phyloP scores from a whole-genome alignment of 2,329 filamentous ascomycete genomes.

The Pseudogymnoascus sp. region DNA sequence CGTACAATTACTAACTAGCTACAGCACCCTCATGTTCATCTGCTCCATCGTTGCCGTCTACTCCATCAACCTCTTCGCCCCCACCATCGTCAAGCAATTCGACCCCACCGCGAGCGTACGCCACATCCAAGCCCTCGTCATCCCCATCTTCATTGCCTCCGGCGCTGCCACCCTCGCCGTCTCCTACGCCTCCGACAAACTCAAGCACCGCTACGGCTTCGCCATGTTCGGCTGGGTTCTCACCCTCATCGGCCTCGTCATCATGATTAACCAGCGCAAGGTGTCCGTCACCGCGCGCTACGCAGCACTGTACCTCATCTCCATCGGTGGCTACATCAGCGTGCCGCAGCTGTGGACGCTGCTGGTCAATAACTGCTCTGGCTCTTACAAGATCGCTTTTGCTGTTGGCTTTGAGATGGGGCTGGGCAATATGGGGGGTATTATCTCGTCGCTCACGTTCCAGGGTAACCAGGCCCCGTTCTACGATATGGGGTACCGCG shows the following conservation, averaged over 20 bases:
- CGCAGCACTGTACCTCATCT: slow-evolving; percentile 52
- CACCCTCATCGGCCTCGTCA: slow-evolving; percentile 29
- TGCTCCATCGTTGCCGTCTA: slow-evolving; percentile 49
- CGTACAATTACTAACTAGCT: slow-evolving; percentile 53
- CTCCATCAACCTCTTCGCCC: slow-evolving; percentile 39
- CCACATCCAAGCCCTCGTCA: slow-evolving; percentile 41
- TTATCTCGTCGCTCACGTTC: slow-evolving; percentile 57
- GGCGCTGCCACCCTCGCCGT: slow-evolving; percentile 28
- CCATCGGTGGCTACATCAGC: slow-evolving; percentile 52
- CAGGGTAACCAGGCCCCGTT: slow-evolving; percentile 53
- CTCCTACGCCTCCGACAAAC: slow-evolving; percentile 30
- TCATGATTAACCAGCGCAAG: slow-evolving; percentile 28
- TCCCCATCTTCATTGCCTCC: slow-evolving; percentile 33
- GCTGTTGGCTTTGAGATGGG: slow-evolving; percentile 50
- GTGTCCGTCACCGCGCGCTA: slow-evolving; percentile 13
- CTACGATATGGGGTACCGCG: slow-evolving; percentile 31
- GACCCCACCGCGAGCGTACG: slow-evolving; percentile 61
- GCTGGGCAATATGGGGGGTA: slow-evolving; percentile 60
- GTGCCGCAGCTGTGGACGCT: slow-evolving; percentile 58
- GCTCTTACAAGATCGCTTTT: slow-evolving; percentile 50
- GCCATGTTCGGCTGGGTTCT: slow-evolving; percentile 26
- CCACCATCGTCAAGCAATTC: slow-evolving; percentile 57
- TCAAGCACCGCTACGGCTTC: slow-evolving; percentile 31
- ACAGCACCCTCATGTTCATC: slow-evolving; percentile 33
- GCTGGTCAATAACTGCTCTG: slow-evolving; percentile 56